Conservation (phyloP, 1,139 yeast genomes). For the Suhomyces panamericanus region DNA sequence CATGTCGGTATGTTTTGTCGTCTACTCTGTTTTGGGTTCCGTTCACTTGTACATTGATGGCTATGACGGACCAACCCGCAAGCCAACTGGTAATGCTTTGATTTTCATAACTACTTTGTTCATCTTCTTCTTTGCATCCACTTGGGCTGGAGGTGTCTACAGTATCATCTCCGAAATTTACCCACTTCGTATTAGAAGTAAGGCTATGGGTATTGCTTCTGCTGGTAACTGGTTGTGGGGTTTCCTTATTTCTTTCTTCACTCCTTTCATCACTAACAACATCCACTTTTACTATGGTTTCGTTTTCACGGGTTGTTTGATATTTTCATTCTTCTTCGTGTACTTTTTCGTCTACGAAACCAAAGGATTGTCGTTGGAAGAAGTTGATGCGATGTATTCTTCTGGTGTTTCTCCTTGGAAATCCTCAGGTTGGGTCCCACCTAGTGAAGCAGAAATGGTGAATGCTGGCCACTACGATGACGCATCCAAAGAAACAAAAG, state of each 20-base stretch:
- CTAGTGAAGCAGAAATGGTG: constrained; percentile 32
- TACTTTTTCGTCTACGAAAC: constrained; percentile 73
- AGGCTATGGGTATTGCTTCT: constrained; percentile 74
- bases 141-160: constrained; percentile 88
- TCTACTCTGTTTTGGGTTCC: constrained; percentile 69
- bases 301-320: constrained; percentile 70
- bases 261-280: constrained; percentile 62
- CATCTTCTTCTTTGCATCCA: constrained; percentile 79
- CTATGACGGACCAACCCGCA: constrained; percentile 32
- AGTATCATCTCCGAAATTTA: constrained; percentile 76
- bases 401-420: constrained; percentile 48
- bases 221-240: constrained; percentile 82
- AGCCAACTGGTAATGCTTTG: constrained; percentile 69
- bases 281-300: constrained; percentile 67
- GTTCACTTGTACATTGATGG: constrained; percentile 59
- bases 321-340: constrained; percentile 59
- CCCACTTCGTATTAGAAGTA: constrained; percentile 76
- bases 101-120: constrained; percentile 76
- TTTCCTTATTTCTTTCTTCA: constrained; percentile 72
- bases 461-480: constrained; percentile 30
- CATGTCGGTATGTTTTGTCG: constrained; percentile 64
- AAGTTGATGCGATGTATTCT: constrained; percentile 65
- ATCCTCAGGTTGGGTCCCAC: constrained; percentile 48
- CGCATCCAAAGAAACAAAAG: constrained; percentile 29
- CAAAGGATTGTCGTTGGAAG: constrained; percentile 72